Percentiles rank a stretch among this genome's conserved stretches.
Evolutionary conservation across 768 basidiomycete species (phyloP).

Genomic region (Punctularia strigosozonata): DNA sequence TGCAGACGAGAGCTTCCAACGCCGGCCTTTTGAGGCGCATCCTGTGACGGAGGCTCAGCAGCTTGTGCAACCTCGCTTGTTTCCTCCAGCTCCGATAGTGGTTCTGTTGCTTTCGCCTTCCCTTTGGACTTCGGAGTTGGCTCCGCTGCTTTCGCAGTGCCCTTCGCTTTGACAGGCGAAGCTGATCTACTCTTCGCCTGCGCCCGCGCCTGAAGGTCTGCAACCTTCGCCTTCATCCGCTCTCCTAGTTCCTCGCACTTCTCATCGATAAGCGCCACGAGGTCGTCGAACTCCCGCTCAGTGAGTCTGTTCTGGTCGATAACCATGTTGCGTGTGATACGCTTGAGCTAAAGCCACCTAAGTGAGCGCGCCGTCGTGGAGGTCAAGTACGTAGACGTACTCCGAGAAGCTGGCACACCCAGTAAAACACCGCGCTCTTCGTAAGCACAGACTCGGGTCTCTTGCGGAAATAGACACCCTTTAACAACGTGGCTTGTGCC

Average conservation of each 20-base stretch:
- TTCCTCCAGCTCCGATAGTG: slow-evolving; percentile 3
- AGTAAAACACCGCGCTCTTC: slow-evolving; percentile 13
- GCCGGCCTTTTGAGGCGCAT: not conserved
- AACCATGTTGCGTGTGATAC: not conserved
- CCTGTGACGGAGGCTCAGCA: not conserved
- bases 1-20: not conserved
- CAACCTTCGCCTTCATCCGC: not conserved
- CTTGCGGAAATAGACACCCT: slow-evolving; percentile 8
- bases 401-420: slow-evolving; percentile 11
- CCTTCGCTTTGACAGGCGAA: not conserved
- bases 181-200: not conserved
- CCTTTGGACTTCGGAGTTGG: slow-evolving; percentile 6
- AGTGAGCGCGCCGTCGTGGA: not conserved
- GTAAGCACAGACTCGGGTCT: slow-evolving; percentile 10
- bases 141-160: not conserved
- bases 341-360: slow-evolving; percentile 1
- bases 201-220: not conserved
- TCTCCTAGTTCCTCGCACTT: not conserved
- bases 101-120: slow-evolving; percentile 13
- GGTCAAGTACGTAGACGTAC: not conserved
- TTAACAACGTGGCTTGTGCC: slow-evolving; percentile 11
- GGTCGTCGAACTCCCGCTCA: not conserved
- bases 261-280: not conserved
- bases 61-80: not conserved
- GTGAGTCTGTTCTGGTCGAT: not conserved